Conservation (phyloP, 1,284 basidiomycete genomes). For the Cryptococcus sp. region DNA sequence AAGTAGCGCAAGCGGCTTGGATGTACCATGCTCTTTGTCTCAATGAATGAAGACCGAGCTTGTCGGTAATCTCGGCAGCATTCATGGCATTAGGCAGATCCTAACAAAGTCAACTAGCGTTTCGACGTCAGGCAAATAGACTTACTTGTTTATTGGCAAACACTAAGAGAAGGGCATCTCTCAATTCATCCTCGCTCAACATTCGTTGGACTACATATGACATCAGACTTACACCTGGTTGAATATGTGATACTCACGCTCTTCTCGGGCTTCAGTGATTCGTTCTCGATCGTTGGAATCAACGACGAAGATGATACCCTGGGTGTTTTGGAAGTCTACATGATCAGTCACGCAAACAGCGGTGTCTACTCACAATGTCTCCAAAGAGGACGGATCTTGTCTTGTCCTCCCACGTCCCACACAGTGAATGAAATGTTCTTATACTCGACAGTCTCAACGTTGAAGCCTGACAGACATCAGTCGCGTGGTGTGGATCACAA, state of each 20-base stretch:
- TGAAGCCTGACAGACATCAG: conserved; percentile 66
- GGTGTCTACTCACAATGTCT: conserved; percentile 78
- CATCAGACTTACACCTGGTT: background rate
- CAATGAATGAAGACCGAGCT: conserved; percentile 95
- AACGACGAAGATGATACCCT: conserved; percentile 99
- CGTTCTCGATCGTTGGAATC: conserved; percentile 99
- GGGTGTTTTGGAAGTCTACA: conserved; percentile 99
- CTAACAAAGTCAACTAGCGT: conserved; percentile 14
- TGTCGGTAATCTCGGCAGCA: conserved; percentile 99
- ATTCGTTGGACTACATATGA: conserved; percentile 73
- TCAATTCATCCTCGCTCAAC: conserved; percentile 99
- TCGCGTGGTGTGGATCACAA: conserved; percentile 6
- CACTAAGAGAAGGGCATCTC: conserved; percentile 95
- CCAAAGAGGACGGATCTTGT: conserved; percentile 88
- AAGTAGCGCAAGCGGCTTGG: conserved; percentile 98
- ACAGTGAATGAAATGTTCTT: conserved; percentile 90
- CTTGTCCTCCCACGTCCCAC: conserved; percentile 85
- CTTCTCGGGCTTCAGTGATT: conserved; percentile 98
- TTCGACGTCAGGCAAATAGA: background rate
- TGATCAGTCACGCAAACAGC: background rate
- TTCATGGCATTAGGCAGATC: conserved; percentile 99
- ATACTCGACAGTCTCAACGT: conserved; percentile 93
- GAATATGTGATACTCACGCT: conserved; percentile 51
- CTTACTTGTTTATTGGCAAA: conserved; percentile 92
- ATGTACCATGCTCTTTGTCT: conserved; percentile 99